Evolutionary conservation across 148 eudicot genomes (phyloP).

Genomic region (Rhododendron henanense): DNA sequence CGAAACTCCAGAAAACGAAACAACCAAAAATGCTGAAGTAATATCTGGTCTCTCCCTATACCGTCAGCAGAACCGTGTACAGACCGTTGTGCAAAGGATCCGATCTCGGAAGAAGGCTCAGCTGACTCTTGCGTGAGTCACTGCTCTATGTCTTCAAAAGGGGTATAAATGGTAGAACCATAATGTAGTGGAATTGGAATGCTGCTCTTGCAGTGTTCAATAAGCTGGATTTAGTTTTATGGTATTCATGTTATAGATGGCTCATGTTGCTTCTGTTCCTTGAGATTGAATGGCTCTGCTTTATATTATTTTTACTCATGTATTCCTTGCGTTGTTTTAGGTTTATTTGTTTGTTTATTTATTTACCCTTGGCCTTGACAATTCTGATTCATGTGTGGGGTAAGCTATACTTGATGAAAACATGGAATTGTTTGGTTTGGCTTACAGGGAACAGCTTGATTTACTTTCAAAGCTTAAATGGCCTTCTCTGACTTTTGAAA

Average conservation of each 20-base stretch:
- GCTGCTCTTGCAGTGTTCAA: constrained; percentile 3
- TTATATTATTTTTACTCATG: background rate
- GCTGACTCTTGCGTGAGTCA: constrained; percentile 90
- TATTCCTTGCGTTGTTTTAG: background rate
- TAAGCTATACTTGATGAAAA: constrained; percentile 17
- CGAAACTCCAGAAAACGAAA: constrained; percentile 39
- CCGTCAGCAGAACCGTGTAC: constrained; percentile 79
- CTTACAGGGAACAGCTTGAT: constrained; percentile 88
- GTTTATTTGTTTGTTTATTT: background rate
- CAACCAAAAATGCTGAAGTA: constrained; percentile 43
- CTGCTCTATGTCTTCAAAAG: constrained; percentile 39
- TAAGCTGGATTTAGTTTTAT: constrained; percentile 4
- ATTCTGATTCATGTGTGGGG: background rate
- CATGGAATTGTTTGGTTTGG: constrained; percentile 40
- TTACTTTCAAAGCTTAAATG: constrained; percentile 63
- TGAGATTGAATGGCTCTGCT: constrained; percentile 18
- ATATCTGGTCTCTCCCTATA: constrained; percentile 73
- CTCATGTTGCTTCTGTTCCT: constrained; percentile 13
- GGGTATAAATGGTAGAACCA: constrained; percentile 10
- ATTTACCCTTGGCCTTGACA: constrained; percentile 5
- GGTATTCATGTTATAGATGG: constrained; percentile 15
- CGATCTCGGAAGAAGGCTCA: constrained; percentile 86
- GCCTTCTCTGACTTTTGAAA: constrained; percentile 63
- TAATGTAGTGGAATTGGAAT: constrained; percentile 28
- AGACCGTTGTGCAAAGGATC: constrained; percentile 79